Evolutionary conservation across 163 green algal species (phyloP).

Genomic region (Scenedesmus sp.): DNA sequence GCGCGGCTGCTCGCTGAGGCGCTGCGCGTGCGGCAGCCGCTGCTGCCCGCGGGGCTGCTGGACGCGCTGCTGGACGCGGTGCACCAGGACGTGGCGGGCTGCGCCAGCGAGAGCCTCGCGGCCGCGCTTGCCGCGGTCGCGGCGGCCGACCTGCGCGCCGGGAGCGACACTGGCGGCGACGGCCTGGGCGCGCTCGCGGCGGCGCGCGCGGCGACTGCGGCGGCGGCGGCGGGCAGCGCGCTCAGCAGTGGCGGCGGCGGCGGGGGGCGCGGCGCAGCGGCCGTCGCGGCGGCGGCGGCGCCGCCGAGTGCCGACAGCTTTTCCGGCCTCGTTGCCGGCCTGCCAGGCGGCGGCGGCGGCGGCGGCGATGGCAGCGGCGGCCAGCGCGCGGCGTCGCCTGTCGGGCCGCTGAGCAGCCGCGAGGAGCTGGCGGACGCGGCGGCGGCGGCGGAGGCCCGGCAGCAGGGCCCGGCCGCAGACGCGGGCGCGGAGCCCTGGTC

Average conservation of each 20-base stretch:
- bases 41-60: constrained; percentile 2
- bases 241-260: constrained; percentile 1
- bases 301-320: constrained; percentile 6
- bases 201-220: neutral
- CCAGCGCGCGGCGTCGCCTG: neutral
- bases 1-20: constrained; percentile 12
- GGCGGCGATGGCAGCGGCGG: neutral
- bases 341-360: neutral
- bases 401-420: constrained; percentile 31
- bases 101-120: constrained; percentile 14
- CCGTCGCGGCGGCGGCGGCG: neutral
- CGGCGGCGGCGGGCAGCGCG: constrained; percentile 5
- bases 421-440: constrained; percentile 20
- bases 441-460: constrained; percentile 13
- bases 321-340: constrained; percentile 4
- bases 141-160: neutral
- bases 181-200: neutral
- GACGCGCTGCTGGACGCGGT: constrained; percentile 12
- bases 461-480: constrained; percentile 27
- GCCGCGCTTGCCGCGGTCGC: constrained; percentile 1
- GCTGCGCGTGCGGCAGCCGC: neutral
- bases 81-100: constrained; percentile 1
- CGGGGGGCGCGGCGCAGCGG: too few relatives aligned
- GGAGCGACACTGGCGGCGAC: neutral
- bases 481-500: neutral